Conservation (phyloP, 2,329 filamentous ascomycete genomes). For the Bipolaris cookei region DNA sequence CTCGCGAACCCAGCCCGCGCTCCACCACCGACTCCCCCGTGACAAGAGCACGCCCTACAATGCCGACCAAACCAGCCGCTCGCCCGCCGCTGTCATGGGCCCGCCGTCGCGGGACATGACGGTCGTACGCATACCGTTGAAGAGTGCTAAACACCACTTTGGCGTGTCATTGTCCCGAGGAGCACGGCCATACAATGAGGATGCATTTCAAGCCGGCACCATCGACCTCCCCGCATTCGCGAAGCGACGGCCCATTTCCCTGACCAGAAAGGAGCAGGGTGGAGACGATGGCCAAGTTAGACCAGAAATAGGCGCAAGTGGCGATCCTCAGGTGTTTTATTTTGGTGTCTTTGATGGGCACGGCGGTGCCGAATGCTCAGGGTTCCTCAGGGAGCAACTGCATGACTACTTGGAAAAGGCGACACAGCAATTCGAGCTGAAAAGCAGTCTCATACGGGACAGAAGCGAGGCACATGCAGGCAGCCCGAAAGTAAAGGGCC, state of each 20-base stretch:
- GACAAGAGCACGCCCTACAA: conserved; percentile 81
- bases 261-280: conserved; percentile 53
- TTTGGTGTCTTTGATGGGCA: conserved; percentile 97
- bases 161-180: conserved; percentile 80
- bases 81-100: conserved; percentile 48
- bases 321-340: conserved; percentile 96
- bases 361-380: conserved; percentile 86
- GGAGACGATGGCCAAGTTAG: conserved; percentile 62
- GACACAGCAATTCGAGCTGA: conserved; percentile 75
- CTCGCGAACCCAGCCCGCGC: conserved; percentile 66
- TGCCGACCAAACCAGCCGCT: conserved; percentile 48
- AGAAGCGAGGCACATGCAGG: conserved; percentile 31
- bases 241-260: conserved; percentile 73
- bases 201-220: conserved; percentile 91
- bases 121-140: conserved; percentile 91
- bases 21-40: conserved; percentile 85
- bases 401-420: conserved; percentile 89
- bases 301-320: conserved; percentile 76
- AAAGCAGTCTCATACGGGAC: conserved; percentile 68
- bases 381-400: conserved; percentile 81
- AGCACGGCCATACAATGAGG: conserved; percentile 87
- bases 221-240: conserved; percentile 94
- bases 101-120: conserved; percentile 72
- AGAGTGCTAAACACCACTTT: conserved; percentile 95
- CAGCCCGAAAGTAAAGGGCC: conserved; percentile 33